These are phyloP conservation scores for Hygrocybe coccinea DNA, from an alignment of 768 basidiomycete genomes.

Conservation along the genomic window DNA sequence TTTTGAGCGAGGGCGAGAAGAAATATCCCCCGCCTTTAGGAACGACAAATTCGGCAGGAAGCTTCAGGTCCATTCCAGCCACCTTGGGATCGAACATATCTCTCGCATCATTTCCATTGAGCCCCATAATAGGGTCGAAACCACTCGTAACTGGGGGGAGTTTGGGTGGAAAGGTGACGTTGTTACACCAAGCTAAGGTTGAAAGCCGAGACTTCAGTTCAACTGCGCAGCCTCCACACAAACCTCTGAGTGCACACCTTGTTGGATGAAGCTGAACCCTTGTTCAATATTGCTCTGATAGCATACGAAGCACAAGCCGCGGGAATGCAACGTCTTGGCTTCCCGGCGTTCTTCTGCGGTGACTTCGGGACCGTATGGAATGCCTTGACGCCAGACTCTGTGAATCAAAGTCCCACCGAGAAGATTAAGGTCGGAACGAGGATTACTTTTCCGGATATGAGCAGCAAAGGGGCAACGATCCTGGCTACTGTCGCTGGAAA, in stretches of 20 bases:
- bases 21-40: slow-evolving; percentile 52
- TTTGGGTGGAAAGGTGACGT: slow-evolving; percentile 31
- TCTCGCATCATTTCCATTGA: slow-evolving; percentile 17
- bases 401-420: slow-evolving; percentile 15
- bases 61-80: slow-evolving; percentile 25
- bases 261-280: slow-evolving; percentile 42
- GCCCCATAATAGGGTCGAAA: slow-evolving; percentile 47
- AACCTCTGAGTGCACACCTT: slow-evolving; percentile 24
- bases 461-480: slow-evolving; percentile 46
- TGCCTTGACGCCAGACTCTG: slow-evolving; percentile 10
- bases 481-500: slow-evolving; percentile 14
- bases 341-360: slow-evolving; percentile 33
- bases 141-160: slow-evolving; percentile 30
- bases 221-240: too few species aligned
- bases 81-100: slow-evolving; percentile 33
- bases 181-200: slow-evolving; percentile 42
- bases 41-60: slow-evolving; percentile 35
- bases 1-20: slow-evolving; percentile 46
- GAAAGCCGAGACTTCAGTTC: neutral
- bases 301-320: slow-evolving; percentile 45
- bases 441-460: slow-evolving; percentile 44
- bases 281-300: slow-evolving; percentile 39
- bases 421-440: slow-evolving; percentile 38
- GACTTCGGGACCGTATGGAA: slow-evolving; percentile 51
- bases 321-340: slow-evolving; percentile 40